These are phyloP conservation scores for Steccherinum ochraceum DNA, from an alignment of 768 basidiomycete genomes.

Conservation along the genomic window DNA sequence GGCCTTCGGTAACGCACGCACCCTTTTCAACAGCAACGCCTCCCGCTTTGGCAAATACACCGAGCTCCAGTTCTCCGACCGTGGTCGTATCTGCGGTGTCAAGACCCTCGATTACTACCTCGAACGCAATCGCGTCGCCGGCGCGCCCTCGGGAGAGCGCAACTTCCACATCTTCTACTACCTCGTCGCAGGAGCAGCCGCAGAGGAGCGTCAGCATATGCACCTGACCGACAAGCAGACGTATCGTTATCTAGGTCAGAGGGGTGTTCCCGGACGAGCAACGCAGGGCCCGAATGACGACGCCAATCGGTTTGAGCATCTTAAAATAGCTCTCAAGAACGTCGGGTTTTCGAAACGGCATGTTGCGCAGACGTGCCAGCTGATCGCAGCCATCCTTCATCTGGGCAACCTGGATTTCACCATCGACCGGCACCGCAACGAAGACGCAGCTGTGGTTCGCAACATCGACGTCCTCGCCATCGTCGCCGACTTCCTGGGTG, in stretches of 20 bases:
- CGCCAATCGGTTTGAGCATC: conserved; percentile 83
- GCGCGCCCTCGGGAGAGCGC: conserved; percentile 83
- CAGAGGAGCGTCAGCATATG: conserved; percentile 86
- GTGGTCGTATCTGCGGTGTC: conserved; percentile 80
- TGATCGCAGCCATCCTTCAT: conserved; percentile 92
- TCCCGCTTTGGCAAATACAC: conserved; percentile 98
- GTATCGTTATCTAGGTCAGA: conserved; percentile 84
- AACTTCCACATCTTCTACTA: conserved; percentile 99
- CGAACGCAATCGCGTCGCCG: conserved; percentile 84
- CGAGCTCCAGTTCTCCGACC: conserved; percentile 93
- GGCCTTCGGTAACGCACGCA: conserved; percentile 88
- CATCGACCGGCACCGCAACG: conserved; percentile 74
- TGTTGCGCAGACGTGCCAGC: conserved; percentile 92
- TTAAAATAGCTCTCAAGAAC: conserved; percentile 89
- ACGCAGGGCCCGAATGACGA: conserved; percentile 68
- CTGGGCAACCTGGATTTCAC: conserved; percentile 94
- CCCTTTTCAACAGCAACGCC: conserved; percentile 89
- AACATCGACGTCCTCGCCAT: conserved; percentile 78
- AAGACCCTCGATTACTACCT: conserved; percentile 98
- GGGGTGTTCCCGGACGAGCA: conserved; percentile 33
- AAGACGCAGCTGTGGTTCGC: conserved; percentile 88
- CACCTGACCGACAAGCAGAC: conserved; percentile 74
- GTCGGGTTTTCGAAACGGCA: conserved; percentile 92
- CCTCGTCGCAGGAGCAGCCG: conserved; percentile 82
- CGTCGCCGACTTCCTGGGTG: conserved; percentile 89